Evolutionary conservation across 2,329 filamentous ascomycete species (phyloP).

Genomic region (Phyllosticta capitalensis): DNA sequence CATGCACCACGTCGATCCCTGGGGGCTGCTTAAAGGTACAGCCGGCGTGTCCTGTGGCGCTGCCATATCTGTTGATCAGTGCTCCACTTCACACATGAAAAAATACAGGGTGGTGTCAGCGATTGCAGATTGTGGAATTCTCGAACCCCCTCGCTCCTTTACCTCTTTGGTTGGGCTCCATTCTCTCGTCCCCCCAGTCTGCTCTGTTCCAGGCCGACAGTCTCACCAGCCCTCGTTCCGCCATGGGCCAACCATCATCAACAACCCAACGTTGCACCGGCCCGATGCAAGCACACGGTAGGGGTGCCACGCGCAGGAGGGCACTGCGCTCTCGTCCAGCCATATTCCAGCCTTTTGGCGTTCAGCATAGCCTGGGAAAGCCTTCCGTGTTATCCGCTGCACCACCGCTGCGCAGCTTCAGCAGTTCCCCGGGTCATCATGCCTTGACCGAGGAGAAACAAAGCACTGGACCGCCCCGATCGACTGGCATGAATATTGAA

Average conservation of each 20-base stretch:
- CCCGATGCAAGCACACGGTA: not conserved
- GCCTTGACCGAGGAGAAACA: not conserved
- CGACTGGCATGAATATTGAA: not conserved
- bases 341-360: not conserved
- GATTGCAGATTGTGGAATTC: not conserved
- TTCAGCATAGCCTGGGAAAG: not conserved
- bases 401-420: not conserved
- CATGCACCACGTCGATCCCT: not conserved
- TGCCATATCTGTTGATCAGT: not conserved
- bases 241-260: not conserved
- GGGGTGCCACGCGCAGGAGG: constrained; percentile 7
- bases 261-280: constrained; percentile 4
- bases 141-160: not conserved
- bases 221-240: not conserved
- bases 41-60: not conserved
- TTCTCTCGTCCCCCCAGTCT: not conserved
- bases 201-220: not conserved
- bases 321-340: not conserved
- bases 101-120: not conserved
- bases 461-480: not conserved
- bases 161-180: not conserved
- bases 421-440: not conserved
- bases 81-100: not conserved
- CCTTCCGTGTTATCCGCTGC: not conserved
- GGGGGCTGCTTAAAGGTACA: not conserved